Conservation (phyloP, 2,329 filamentous ascomycete genomes). For the Alternaria burnsii region DNA sequence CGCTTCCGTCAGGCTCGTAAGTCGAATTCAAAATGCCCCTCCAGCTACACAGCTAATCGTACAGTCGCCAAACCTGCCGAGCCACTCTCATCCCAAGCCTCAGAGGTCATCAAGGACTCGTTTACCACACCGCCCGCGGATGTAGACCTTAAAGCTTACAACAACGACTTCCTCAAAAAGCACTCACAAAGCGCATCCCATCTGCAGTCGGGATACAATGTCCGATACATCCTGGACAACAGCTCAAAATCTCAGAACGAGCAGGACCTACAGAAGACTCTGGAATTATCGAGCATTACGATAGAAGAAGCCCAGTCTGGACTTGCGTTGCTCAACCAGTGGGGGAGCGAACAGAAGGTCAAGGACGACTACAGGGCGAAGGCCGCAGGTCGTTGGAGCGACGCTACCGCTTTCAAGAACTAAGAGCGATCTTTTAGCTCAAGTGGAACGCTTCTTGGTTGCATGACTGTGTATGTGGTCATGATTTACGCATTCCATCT, state of each 20-base stretch:
- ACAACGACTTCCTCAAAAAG: conserved; percentile 69
- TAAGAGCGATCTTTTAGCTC: not conserved
- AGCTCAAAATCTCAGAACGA: conserved; percentile 66
- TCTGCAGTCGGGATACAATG: conserved; percentile 69
- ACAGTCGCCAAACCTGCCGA: conserved; percentile 50
- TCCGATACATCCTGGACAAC: conserved; percentile 66
- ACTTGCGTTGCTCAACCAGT: conserved; percentile 60
- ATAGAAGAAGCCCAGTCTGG: conserved; percentile 66
- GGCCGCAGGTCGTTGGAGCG: conserved; percentile 51
- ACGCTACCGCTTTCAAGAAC: conserved; percentile 49
- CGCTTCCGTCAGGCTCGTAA: conserved; percentile 70
- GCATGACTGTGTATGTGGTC: not conserved
- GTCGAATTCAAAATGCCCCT: conserved; percentile 12
- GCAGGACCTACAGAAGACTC: conserved; percentile 67
- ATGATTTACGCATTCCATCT: conserved; percentile 9
- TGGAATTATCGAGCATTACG: conserved; percentile 62
- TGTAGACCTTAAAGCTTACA: conserved; percentile 68
- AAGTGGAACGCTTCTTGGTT: not conserved
- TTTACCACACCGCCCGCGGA: conserved; percentile 68
- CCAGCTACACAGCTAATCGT: conserved; percentile 13
- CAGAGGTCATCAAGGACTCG: conserved; percentile 73
- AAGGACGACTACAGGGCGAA: conserved; percentile 60
- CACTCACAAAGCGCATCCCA: conserved; percentile 70
- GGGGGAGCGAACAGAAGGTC: conserved; percentile 59
- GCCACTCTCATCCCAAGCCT: conserved; percentile 70